Evolutionary conservation across 495 filamentous ascomycete genomes (phyloP), one percentile per base, ranked within the genome.

Genomic region (Daldinia loculata): DNA sequence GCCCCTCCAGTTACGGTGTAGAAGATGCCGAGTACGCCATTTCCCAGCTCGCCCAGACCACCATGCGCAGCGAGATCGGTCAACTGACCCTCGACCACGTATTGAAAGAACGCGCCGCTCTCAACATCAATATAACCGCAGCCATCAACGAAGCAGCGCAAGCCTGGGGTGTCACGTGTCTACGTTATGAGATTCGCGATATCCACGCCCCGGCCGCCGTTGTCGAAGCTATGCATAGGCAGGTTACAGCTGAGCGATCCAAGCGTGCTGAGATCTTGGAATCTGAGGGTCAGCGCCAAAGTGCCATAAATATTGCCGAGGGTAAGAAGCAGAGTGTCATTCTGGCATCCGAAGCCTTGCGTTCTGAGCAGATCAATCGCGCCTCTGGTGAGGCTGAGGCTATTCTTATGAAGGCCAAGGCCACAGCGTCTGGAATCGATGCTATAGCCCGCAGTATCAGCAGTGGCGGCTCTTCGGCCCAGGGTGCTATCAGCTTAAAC

Each of bases 21-120:
- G 95, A 99, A 82, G 95, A 99, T 77, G 95, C 95, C 66, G 96
- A 98, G 78, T 99, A 98, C 81, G 95, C 95, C 77, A 98, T 99
- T 83, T 94, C 92, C 19, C 95, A 99, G 75, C 90, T 99, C 17
- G 95, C 95, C 3, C 95, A 99, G 80, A 99, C 95, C 2, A 99
- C 95, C 0, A 99, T 99, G 95, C 93, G 95, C 66, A 93, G 91
- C 62, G 95, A 99, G 79, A 99, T 99, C 77, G 95, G 95, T 67
- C 94, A 97, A 74, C 87, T 99, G 17, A 92, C 94, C 0, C 91
- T 99, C 73, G 95, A 99, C 80, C 94, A 98, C 82, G 95, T 99
- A 41, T 86, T 99, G 24, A 97, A 98, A 76, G 95, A 99, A 85
- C 93, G 95, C 58, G 91, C 94, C 2, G 92, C 91, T 2, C 91